Conservation (phyloP, 768 basidiomycete genomes). For the Lactifluus volemus region DNA sequence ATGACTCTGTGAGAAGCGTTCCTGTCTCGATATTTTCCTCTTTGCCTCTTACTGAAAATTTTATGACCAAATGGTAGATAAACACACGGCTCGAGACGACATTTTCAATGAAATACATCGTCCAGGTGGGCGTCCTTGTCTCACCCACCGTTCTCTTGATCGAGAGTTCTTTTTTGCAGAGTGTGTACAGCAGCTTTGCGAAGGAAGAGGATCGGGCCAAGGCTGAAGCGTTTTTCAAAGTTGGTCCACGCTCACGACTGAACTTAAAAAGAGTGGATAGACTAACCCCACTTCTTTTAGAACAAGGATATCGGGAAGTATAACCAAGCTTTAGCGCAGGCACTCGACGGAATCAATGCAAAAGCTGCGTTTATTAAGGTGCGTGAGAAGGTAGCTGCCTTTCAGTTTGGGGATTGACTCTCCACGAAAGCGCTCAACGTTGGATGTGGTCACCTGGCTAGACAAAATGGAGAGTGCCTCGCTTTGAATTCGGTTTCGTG, state of each 20-base stretch:
- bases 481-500: background rate
- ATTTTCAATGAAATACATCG: slow-evolving; percentile 7
- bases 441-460: slow-evolving; percentile 13
- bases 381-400: background rate
- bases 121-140: background rate
- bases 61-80: background rate
- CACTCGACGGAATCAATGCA: slow-evolving; percentile 12
- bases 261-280: background rate
- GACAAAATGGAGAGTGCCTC: slow-evolving; percentile 9
- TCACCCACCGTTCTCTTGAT: background rate
- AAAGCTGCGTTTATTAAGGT: slow-evolving; percentile 16
- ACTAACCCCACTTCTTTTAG: background rate
- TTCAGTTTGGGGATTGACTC: background rate
- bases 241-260: background rate
- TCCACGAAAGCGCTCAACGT: slow-evolving; percentile 12
- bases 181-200: slow-evolving; percentile 1
- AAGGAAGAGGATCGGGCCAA: slow-evolving; percentile 7
- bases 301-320: slow-evolving; percentile 16
- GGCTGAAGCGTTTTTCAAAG: slow-evolving; percentile 18
- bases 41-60: background rate
- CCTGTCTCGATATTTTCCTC: background rate
- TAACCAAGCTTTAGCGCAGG: slow-evolving; percentile 17
- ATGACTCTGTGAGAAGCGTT: slow-evolving; percentile 40
- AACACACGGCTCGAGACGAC: slow-evolving; percentile 15
- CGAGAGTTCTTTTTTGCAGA: background rate